Base-by-base conservation (phyloP, 2,329 filamentous ascomycete species). In the Hirsutella rhossiliensis region DNA sequence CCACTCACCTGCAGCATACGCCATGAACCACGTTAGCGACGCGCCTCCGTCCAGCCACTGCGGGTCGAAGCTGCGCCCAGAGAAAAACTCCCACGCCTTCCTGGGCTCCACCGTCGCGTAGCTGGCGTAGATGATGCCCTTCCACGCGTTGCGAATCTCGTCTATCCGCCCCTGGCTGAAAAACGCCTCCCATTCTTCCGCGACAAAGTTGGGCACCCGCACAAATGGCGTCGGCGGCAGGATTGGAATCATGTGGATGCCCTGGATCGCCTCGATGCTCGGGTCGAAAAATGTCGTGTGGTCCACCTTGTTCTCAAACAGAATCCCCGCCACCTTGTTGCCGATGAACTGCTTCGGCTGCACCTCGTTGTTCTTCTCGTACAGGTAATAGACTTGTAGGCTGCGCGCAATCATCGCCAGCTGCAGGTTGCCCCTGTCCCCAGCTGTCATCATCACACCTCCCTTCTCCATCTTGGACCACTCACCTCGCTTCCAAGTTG, bases 221-320 rank as follows among this genome's bases (percentile, higher is more conserved):
- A 80, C 78, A 47, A 84, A 76, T 5, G 80, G 69, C 2, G 82
- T 82, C 44, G 75, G 70, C 3, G 87, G 80, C 42, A 82, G 70
- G 39, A 89, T 65, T 1, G 87, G 87, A 28, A 90, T 71, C 84
- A 92, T 90, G 65, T 92, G 84, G 53, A 90, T 89, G 46, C 84
- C 84, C 55, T 77, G 67, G 48, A 94, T 75, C 53, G 78, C 86
- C 62, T 90, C 82, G 12, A 78, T 73, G 45, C 81, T 77, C 42
- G 67, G 61, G 39, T 87, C 86, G 56, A 96, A 96, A 65, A 87
- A 96, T 1, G 90, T 96, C 4, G 84, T 83, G 62, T 96, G 87
- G 60, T 97, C 87, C 43, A 88, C 75, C 65, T 97, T 97, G 69
- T 96, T 96, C 65, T 97, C 90, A 56, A 96, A 97, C 9, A 94